phyloP scores from a whole-genome alignment of 371 early-diverging fungal species.

The Lichtheimia ramosa region DNA sequence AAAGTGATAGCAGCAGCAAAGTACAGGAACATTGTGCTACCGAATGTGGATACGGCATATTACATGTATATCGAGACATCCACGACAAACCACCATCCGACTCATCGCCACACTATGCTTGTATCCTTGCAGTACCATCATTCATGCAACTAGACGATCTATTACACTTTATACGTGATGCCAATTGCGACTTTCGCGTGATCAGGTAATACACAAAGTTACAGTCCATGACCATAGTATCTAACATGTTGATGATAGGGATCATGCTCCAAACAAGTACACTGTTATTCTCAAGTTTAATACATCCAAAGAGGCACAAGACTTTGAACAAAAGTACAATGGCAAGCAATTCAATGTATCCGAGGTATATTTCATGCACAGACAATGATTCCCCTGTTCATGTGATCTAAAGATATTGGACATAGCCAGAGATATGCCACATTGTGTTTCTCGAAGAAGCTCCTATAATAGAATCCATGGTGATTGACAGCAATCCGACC shows the following conservation, averaged over 20 bases:
- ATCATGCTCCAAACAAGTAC: conserved; percentile 73
- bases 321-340: conserved; percentile 75
- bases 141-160: conserved; percentile 88
- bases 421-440: conserved; percentile 67
- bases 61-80: conserved; percentile 70
- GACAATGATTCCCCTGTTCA: background rate
- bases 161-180: conserved; percentile 54
- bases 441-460: conserved; percentile 73
- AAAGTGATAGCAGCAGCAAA: background rate
- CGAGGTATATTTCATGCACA: conserved; percentile 32
- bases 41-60: conserved; percentile 49
- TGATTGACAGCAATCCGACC: background rate
- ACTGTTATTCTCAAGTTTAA: conserved; percentile 70
- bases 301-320: conserved; percentile 51
- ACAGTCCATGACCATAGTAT: too few species aligned
- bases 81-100: conserved; percentile 9
- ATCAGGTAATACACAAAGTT: background rate
- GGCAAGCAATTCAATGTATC: conserved; percentile 82
- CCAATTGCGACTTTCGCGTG: conserved; percentile 9
- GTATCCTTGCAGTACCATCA: conserved; percentile 84
- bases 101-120: conserved; percentile 48
- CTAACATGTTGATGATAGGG: conserved; percentile 34
- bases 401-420: background rate
- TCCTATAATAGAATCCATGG: background rate
- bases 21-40: background rate